Conservation (phyloP, 2,329 filamentous ascomycete species). For the Diaporthe sp. region DNA sequence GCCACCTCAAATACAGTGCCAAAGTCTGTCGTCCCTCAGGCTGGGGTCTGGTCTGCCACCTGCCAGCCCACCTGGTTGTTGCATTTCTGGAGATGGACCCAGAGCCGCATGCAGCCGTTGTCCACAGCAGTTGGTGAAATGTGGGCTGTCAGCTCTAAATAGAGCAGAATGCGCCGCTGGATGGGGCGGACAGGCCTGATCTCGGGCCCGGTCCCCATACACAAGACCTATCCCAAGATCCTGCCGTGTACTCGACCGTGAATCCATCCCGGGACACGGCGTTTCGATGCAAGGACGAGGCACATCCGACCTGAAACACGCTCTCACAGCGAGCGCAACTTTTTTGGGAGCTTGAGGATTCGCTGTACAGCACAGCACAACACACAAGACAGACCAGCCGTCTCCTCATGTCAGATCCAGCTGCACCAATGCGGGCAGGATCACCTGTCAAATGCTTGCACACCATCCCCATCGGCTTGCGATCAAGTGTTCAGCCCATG, state of each 20-base stretch:
- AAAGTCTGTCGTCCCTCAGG: background rate
- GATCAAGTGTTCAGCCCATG: slow-evolving; percentile 1
- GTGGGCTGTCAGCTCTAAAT: slow-evolving; percentile 40
- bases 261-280: background rate
- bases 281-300: slow-evolving; percentile 26
- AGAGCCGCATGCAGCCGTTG: background rate
- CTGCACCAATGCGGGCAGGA: slow-evolving; percentile 19
- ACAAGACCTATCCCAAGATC: slow-evolving; percentile 22
- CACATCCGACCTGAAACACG: slow-evolving; percentile 26
- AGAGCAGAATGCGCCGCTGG: slow-evolving; percentile 26
- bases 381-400: background rate
- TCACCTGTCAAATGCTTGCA: slow-evolving; percentile 32
- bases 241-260: slow-evolving; percentile 7
- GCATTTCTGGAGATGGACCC: background rate
- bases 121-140: slow-evolving; percentile 14
- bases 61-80: background rate
- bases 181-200: slow-evolving; percentile 7
- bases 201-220: slow-evolving; percentile 1
- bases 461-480: slow-evolving; percentile 8
- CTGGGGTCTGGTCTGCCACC: background rate
- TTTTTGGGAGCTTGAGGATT: slow-evolving; percentile 22
- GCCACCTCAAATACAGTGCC: background rate
- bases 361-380: slow-evolving; percentile 1
- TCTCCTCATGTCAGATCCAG: slow-evolving; percentile 3
- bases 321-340: background rate